Evolutionary conservation across 179 eudicot genomes (phyloP), one percentile per base, ranked within the genome.

Genomic region (Sideroxylon spinosum): DNA sequence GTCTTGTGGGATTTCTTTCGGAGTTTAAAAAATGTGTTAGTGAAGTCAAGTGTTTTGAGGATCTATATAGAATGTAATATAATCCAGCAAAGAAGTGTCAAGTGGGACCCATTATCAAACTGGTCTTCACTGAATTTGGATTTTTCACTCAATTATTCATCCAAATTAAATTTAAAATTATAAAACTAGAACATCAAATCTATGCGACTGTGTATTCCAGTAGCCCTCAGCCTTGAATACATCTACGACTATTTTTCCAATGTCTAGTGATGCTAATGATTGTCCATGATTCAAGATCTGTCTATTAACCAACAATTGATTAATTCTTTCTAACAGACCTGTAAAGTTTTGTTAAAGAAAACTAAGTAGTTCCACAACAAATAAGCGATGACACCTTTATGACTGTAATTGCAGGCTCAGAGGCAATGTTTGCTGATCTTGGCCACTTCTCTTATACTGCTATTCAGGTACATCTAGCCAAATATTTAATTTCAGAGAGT

Each of bases 351-450:
- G 0, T 49, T 10, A 52, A 52, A 37, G 78, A 61, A 78, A 68
- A 71, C 10, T 61, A 37, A 70, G 26, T 49, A 59, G 76, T 70
- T 61, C 7, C 28, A 32, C 50, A 44, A 57, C 46, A 32, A 37
- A 57, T 50, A 20, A 49, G 46, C 6, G 16, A 46, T 37, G 44
- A 63, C 70, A 46, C 52, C 9, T 49, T 62, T 63, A 49, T 49
- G 37, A 19, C 72, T 82, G 32, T 29, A 64, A 46, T 79, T 86
- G 84, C 86, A 93, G 98, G 98, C 74, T 93, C 98, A 20, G 98
- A 93, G 84, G 98, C 94, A 68, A 93, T 93, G 98, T 93, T 93
- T 87, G 98, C 98, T 69, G 98, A 93, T 83, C 88, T 93, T 78
- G 98, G 98, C 68, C 98, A 93, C 86, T 93, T 93, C 85, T 89